phyloP scores from a whole-genome alignment of 2,329 filamentous ascomycete genomes.

The Gremmenia infestans region DNA sequence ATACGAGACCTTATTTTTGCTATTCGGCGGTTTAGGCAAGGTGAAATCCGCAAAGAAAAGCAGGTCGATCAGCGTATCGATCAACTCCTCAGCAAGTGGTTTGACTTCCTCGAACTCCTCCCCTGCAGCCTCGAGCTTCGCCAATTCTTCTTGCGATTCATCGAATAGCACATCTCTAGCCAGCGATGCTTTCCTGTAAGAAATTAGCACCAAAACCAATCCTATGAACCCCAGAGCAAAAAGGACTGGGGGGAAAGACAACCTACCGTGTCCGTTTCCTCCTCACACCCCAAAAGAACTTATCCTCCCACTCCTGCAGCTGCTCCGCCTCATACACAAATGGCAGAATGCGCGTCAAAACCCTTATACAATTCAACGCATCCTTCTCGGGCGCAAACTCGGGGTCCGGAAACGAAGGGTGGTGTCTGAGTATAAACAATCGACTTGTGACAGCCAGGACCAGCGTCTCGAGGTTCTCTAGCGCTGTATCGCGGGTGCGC shows the following conservation, averaged over 20 bases:
- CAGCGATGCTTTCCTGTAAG: constrained; percentile 52
- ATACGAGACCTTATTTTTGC: constrained; percentile 78
- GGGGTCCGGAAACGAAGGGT: constrained; percentile 83
- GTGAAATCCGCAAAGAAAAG: constrained; percentile 92
- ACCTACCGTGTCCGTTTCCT: constrained; percentile 56
- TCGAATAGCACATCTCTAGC: constrained; percentile 80
- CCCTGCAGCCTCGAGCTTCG: constrained; percentile 41
- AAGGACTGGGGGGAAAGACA: not conserved
- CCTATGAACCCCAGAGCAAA: not conserved
- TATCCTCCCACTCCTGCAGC: constrained; percentile 79
- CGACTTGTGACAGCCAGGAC: constrained; percentile 79
- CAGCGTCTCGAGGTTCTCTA: constrained; percentile 86
- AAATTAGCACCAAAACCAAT: constrained; percentile 15
- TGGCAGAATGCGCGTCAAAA: constrained; percentile 83
- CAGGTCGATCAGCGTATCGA: constrained; percentile 83
- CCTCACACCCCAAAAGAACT: constrained; percentile 83
- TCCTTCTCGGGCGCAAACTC: constrained; percentile 79
- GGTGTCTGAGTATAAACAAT: constrained; percentile 75
- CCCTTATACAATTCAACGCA: constrained; percentile 90
- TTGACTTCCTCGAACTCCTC: constrained; percentile 76
- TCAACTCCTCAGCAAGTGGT: constrained; percentile 85
- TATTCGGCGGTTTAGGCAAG: constrained; percentile 64
- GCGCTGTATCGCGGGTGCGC: constrained; percentile 75
- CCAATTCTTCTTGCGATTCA: constrained; percentile 55
- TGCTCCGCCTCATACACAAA: constrained; percentile 88